Evolutionary conservation across 1,284 basidiomycete genomes (phyloP).

Genomic region (Rhodotorula glutinis): DNA sequence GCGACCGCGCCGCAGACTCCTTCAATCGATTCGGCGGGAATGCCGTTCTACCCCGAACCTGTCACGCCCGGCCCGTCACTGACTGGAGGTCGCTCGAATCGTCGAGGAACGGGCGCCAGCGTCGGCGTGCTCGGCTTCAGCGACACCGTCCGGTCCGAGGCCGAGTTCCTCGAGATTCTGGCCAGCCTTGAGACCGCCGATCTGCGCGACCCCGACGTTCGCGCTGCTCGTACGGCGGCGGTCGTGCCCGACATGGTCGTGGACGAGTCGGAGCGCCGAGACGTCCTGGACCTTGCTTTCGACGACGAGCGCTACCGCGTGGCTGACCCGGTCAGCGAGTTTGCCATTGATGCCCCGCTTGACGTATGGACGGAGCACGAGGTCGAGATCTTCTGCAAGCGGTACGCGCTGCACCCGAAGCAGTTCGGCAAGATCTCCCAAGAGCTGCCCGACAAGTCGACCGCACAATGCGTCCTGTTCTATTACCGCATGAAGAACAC

Average conservation of each 20-base stretch:
- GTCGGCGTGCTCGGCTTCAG: conserved; percentile 50
- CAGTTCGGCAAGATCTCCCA: conserved; percentile 87
- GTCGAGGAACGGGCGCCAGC: conserved; percentile 25
- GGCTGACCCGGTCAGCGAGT: conserved; percentile 73
- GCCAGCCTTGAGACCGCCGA: conserved; percentile 88
- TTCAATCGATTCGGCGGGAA: conserved; percentile 36
- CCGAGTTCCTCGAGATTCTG: conserved; percentile 96
- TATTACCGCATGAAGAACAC: conserved; percentile 95
- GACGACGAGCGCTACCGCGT: conserved; percentile 84
- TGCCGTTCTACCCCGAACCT: conserved; percentile 39
- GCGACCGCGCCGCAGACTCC: conserved; percentile 33
- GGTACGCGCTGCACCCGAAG: conserved; percentile 82
- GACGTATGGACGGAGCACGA: conserved; percentile 77
- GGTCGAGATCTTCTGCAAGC: conserved; percentile 71
- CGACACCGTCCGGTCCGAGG: conserved; percentile 87
- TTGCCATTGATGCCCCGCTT: conserved; percentile 61
- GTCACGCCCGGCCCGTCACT: conserved; percentile 36
- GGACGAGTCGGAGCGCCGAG: conserved; percentile 54
- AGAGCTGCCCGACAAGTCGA: conserved; percentile 76
- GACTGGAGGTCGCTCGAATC: conserved; percentile 36
- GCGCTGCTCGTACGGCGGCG: conserved; percentile 83
- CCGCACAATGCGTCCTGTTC: conserved; percentile 83
- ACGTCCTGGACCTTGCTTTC: conserved; percentile 59
- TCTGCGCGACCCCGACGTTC: conserved; percentile 81
- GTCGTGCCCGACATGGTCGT: conserved; percentile 87